Evolutionary conservation across 2,329 filamentous ascomycete genomes (phyloP), one percentile per base, ranked within the genome.

Genomic region (Lizonia empirigonia): DNA sequence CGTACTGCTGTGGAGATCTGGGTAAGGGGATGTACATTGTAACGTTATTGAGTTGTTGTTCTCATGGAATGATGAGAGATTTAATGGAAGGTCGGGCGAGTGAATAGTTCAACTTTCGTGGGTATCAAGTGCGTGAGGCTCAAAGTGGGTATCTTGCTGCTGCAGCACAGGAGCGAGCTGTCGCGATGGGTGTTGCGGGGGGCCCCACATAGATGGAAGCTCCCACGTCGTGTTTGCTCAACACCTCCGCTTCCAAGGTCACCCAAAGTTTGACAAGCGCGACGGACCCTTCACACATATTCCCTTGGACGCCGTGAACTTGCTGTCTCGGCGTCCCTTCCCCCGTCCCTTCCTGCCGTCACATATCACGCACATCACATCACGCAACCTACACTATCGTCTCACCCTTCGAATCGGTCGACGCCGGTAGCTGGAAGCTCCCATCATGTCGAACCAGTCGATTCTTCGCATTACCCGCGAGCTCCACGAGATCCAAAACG

Each of bases 381-480:
- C 27, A n/a, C n/a, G n/a, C 19, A 20, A 32, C 3, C 16, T 27
- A 18, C 6, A 22, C 22, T 5, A 8, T 35, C n/a, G 34, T 27
- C 37, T 16, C 7, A 26, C 12, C 20, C 1, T 13, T 6, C 13
- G 3, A 13, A 9, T 23, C 20, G 37, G 24, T 22, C 13, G 27
- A 37, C 37, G 37, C 38, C 33, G 37, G 10, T 15, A 29, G 49
- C 41, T 32, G 36, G 20, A 40, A 45, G 35, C 44, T 33, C 20
- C 24, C 50, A 41, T 27, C 46, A 90, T 90, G 87, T 85, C 87
- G 56, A 91, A 94, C 74, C 90, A 95, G 74, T 90, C 89, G 53
- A 90, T 95, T 65, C 86, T 96, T 63, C 88, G 91, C 59, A 93
- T 96, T 74, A 89, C 89, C 58, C 89, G 90, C 78, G 93, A 97